Evolutionary conservation across 805 yeast genomes (phyloP), one percentile per base, ranked within the genome.

Genomic region (Barnettozyma botsteinii): DNA sequence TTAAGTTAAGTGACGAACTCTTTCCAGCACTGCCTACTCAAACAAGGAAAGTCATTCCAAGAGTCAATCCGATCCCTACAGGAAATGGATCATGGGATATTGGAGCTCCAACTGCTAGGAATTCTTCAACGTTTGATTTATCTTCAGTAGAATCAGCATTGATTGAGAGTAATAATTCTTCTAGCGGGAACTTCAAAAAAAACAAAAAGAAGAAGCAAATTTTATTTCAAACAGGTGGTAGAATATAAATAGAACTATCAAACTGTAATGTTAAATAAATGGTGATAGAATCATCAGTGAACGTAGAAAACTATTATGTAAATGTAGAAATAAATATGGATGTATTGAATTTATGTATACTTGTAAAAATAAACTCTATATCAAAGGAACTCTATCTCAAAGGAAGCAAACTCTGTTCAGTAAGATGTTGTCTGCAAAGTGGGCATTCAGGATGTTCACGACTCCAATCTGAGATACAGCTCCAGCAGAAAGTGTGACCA

Each of bases 401-500:
- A 20, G 59, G 60, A 31, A 57, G 41, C 18, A 55, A 34, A 15
- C 48, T 28, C 40, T 55, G 60, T 35, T 54, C 57, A 22, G 69
- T 63, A 37, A 86, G 72, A 19, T 66, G 70, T 48, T 82, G 93
- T 39, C 98, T 63, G 56, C 98, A 93, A 21, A 93, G 65, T 0
- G 98, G 98, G 57, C 98, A 91, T 55, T 88, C 96, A 0, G 87
- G 81, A 44, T 74, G 66, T 49, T 88, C 96, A 46, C 86, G 69
- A 43, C 88, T 77, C 98, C 98, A 91, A 51, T 85, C 95, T 7
- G 79, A 70, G 5, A 88, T 78, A 58, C 98, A 91, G 7, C 67
- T 69, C 97, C 98, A 91, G 62, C 98, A 91, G 59, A 85, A 91
- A 13, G 86, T 42, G 59, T 91, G 98, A 0, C 98, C 98, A 62